A percentile compares a stretch with the other conserved stretches of the same genome.
These are phyloP conservation scores for Candida pseudoviswanathii DNA, from an alignment of 1,139 yeast genomes.

Conservation along the genomic window DNA sequence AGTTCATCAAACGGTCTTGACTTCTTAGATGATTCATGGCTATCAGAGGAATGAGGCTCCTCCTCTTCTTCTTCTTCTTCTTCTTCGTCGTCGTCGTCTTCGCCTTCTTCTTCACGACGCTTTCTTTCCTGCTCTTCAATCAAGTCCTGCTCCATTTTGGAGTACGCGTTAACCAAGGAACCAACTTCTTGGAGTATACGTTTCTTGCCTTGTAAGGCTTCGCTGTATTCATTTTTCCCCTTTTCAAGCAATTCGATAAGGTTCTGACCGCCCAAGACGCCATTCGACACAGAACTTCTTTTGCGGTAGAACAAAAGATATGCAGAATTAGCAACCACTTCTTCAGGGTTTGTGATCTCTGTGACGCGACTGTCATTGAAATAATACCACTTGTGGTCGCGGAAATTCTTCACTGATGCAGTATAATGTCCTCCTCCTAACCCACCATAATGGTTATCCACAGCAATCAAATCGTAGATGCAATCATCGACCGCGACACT, in stretches of 20 bases:
- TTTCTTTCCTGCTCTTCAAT: constrained; percentile 14
- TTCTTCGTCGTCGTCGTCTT: constrained; percentile 11
- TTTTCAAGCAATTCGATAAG: constrained; percentile 28
- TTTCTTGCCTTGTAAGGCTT: constrained; percentile 13
- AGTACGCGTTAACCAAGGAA: background rate
- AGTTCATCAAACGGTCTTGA: constrained; percentile 9
- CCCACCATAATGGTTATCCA: constrained; percentile 95
- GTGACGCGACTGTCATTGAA: constrained; percentile 85
- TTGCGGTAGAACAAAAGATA: constrained; percentile 83
- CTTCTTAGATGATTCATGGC: constrained; percentile 14
- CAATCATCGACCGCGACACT: constrained; percentile 31
- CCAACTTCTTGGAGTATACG: constrained; percentile 4
- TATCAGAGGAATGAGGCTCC: constrained; percentile 2
- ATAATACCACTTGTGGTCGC: constrained; percentile 83
- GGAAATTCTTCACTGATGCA: constrained; percentile 79
- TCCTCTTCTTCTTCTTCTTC: constrained; percentile 9
- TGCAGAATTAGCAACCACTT: constrained; percentile 78
- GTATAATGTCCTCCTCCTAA: constrained; percentile 98
- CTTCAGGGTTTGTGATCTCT: constrained; percentile 56
- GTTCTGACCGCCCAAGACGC: constrained; percentile 39
- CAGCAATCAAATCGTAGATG: constrained; percentile 85
- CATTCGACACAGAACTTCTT: constrained; percentile 29
- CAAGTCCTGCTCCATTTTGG: constrained; percentile 5
- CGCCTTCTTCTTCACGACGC: constrained; percentile 10
- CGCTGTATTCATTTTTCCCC: constrained; percentile 24